phyloP scores from a whole-genome alignment of 1,284 basidiomycete species.

The Leccinum angustisporum region DNA sequence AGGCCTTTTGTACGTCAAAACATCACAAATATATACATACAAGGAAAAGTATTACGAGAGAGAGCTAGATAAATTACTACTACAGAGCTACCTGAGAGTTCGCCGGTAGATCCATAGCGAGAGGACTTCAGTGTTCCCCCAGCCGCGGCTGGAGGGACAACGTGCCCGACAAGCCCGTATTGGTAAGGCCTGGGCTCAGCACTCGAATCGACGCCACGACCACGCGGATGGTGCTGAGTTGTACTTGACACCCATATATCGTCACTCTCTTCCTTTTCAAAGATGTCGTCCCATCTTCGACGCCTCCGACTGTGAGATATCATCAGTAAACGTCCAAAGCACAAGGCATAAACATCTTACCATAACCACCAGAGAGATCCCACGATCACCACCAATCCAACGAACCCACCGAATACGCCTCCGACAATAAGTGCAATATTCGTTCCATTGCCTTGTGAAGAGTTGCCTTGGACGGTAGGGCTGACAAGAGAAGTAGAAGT shows the following conservation, averaged over 20 bases:
- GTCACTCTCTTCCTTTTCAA: conserved; percentile 39
- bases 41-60: no score
- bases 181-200: conserved; percentile 46
- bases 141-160: conserved; percentile 37
- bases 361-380: conserved; percentile 48
- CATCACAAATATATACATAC: no score
- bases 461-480: conserved; percentile 22
- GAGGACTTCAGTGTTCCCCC: conserved; percentile 35
- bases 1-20: no score
- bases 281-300: conserved; percentile 50
- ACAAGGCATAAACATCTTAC: conserved; percentile 32
- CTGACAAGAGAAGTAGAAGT: conserved; percentile 24
- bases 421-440: conserved; percentile 50
- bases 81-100: conserved; percentile 16
- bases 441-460: conserved; percentile 23
- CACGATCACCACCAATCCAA: conserved; percentile 44
- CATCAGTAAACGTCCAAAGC: conserved; percentile 12
- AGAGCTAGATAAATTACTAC: no score
- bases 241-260: conserved; percentile 11
- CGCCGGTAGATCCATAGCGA: conserved; percentile 21
- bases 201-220: conserved; percentile 9
- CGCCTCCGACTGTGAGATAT: conserved; percentile 42
- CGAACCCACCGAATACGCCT: conserved; percentile 52
- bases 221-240: conserved; percentile 13
- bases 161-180: conserved; percentile 52